phyloP scores from a whole-genome alignment of 2,329 filamentous ascomycete species.

The Botrytis hyacinthi region DNA sequence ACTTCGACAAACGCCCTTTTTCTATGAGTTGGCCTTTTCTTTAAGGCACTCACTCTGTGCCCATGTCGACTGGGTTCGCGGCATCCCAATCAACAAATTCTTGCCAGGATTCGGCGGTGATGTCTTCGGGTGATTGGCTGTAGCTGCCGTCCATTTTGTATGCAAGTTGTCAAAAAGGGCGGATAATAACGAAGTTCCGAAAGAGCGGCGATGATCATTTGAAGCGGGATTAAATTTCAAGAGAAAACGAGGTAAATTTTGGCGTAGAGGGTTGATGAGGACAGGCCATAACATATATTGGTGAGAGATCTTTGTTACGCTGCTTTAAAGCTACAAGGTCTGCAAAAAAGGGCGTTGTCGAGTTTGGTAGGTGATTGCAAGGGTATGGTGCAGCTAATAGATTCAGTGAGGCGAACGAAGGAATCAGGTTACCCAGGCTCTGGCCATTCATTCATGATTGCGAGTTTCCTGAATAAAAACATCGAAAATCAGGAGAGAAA shows the following conservation, averaged over 20 bases:
- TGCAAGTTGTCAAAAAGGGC: not conserved
- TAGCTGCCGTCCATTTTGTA: slow-evolving; percentile 2
- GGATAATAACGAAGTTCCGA: not conserved
- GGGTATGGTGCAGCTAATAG: not conserved
- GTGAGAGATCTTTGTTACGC: not conserved
- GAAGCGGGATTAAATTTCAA: not conserved
- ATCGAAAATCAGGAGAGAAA: not conserved
- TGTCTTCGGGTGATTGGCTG: not conserved
- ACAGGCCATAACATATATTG: not conserved
- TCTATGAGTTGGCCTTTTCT: slow-evolving; percentile 19
- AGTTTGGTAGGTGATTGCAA: not conserved
- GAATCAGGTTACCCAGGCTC: not conserved
- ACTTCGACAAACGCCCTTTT: too few species aligned
- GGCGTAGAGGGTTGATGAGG: not conserved
- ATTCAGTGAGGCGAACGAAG: not conserved
- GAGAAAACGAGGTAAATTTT: not conserved
- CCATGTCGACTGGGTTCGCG: not conserved
- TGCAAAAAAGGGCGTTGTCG: slow-evolving; percentile 1
- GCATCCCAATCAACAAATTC: not conserved
- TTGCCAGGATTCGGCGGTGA: not conserved
- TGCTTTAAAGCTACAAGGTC: not conserved
- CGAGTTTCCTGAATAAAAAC: not conserved
- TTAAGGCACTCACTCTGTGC: slow-evolving; percentile 12
- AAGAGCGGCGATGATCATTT: not conserved
- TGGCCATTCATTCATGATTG: not conserved